Conservation (phyloP, 352 stramenopile genomes). For the Discostella stelligera region DNA sequence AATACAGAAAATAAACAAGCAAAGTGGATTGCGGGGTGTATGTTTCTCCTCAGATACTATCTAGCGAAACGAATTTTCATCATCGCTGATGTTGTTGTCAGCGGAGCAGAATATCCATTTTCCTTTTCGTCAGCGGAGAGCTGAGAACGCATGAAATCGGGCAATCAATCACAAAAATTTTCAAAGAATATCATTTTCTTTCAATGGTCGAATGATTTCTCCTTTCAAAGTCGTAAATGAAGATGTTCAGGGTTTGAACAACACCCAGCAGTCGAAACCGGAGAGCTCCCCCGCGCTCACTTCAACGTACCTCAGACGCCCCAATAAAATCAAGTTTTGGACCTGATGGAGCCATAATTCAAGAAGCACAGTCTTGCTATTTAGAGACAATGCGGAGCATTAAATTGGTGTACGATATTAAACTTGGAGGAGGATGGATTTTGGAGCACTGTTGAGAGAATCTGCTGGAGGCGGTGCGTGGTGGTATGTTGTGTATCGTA, state of each 20-base stretch:
- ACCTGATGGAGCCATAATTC: conserved; percentile 30
- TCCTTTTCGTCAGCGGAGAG: conserved; percentile 52
- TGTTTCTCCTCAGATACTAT: conserved; percentile 79
- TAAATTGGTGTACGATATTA: no score
- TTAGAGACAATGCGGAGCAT: no score
- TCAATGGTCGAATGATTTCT: no score
- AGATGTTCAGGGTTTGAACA: neutral
- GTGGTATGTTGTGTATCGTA: no score
- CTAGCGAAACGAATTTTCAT: conserved; percentile 69
- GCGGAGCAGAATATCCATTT: conserved; percentile 39
- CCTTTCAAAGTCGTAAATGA: neutral
- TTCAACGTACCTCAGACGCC: conserved; percentile 65
- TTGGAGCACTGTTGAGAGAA: no score
- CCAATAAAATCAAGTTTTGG: conserved; percentile 71
- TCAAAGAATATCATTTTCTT: no score
- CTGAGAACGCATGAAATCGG: conserved; percentile 4
- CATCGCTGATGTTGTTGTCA: conserved; percentile 38
- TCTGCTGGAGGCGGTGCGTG: no score
- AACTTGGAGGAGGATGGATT: no score
- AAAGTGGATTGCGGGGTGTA: neutral
- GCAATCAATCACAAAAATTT: no score
- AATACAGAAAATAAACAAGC: neutral
- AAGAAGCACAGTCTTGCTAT: neutral
- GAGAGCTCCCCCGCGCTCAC: neutral
- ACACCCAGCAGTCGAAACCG: no score